Percentiles rank a stretch among this genome's conserved stretches.
Conservation (phyloP, 192 early-diverging fungal genomes). For the Powellomyces hirtus region DNA sequence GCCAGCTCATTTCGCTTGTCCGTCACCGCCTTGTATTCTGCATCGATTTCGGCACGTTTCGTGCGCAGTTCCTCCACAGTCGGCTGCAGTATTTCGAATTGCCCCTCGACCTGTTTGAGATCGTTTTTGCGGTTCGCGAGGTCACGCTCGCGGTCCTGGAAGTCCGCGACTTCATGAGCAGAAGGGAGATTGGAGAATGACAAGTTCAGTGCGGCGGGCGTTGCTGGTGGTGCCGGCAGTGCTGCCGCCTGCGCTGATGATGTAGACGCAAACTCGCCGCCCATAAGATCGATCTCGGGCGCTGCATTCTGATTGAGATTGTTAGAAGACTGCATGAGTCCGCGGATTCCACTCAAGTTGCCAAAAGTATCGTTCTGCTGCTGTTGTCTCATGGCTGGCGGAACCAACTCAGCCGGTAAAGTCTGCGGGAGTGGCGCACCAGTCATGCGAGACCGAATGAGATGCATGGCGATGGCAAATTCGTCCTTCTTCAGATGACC, state of each 20-base stretch:
- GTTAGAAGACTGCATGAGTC: not conserved
- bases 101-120: conserved; percentile 56
- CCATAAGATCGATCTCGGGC: conserved; percentile 43
- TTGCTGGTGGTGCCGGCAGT: conserved; percentile 5
- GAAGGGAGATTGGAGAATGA: conserved; percentile 16
- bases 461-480: conserved; percentile 48
- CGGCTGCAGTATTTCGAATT: conserved; percentile 52
- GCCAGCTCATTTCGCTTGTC: conserved; percentile 65
- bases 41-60: conserved; percentile 55
- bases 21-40: conserved; percentile 54
- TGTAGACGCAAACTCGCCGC: not conserved
- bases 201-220: not conserved
- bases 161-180: conserved; percentile 16
- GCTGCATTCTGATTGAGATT: not conserved
- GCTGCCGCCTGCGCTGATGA: conserved; percentile 13
- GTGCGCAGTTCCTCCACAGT: conserved; percentile 53
- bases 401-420: conserved; percentile 56
- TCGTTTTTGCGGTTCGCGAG: conserved; percentile 54
- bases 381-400: conserved; percentile 47
- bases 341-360: no score
- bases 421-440: conserved; percentile 38
- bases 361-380: not conserved
- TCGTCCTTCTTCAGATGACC: conserved; percentile 43
- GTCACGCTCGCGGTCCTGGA: conserved; percentile 10
- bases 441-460: conserved; percentile 40